Percentiles rank a stretch among this genome's conserved stretches.
Conservation (phyloP, 176 grass and related monocot species). For the sorghum (Sorghum bicolor) region Sorghum_bicolor_NCBIv3 NC_012870.2:66249001-66249500, state of each 20-base stretch:
- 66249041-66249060: not conserved
- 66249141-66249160: not conserved
- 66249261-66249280: conserved; percentile 84
- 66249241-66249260: conserved; percentile 85
- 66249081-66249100: not conserved
- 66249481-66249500: not conserved
- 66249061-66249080: not conserved
- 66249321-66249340: not conserved
- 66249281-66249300: conserved; percentile 98
- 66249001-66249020: not conserved
- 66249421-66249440: not conserved
- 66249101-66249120: not conserved
- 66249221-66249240: conserved; percentile 98
- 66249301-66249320: conserved; percentile 33
- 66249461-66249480: not conserved
- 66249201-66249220: conserved; percentile 97
- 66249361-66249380: not conserved
- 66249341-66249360: not conserved
- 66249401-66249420: not conserved
- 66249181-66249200: conserved; percentile 43
- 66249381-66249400: not conserved
- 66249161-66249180: not conserved
- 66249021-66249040: not conserved
- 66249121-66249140: not conserved
- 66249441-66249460: not conserved